These are phyloP conservation scores for Barnettozyma pratensis DNA, from an alignment of 805 yeast species.

Conservation along the genomic window DNA sequence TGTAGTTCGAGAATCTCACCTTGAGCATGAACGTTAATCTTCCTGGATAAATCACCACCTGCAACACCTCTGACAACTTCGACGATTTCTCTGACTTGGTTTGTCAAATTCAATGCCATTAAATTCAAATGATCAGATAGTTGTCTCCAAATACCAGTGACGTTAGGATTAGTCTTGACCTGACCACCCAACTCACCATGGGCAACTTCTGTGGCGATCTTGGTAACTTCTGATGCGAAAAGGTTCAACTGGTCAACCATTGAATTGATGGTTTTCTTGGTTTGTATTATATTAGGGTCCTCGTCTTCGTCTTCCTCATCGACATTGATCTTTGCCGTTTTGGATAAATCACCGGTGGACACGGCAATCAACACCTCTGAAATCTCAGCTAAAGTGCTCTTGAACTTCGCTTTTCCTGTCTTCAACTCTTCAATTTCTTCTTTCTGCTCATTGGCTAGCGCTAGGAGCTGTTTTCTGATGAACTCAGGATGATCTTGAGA, in stretches of 20 bases:
- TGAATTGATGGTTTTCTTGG: slow-evolving; percentile 77
- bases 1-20: slow-evolving; percentile 84
- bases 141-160: slow-evolving; percentile 85
- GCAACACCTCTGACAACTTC: slow-evolving; percentile 90
- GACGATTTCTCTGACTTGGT: slow-evolving; percentile 85
- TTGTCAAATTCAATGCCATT: slow-evolving; percentile 83
- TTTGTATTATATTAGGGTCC: slow-evolving; percentile 45
- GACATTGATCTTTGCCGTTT: slow-evolving; percentile 42
- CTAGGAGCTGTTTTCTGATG: not conserved
- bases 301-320: slow-evolving; percentile 67
- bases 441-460: not conserved
- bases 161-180: slow-evolving; percentile 63
- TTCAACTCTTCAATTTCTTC: not conserved
- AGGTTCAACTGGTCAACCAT: slow-evolving; percentile 84
- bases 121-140: slow-evolving; percentile 84
- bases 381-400: slow-evolving; percentile 41
- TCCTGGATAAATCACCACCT: slow-evolving; percentile 74
- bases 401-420: not conserved
- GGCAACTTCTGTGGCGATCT: slow-evolving; percentile 86
- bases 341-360: slow-evolving; percentile 76
- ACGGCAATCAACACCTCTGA: slow-evolving; percentile 85
- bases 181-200: slow-evolving; percentile 88
- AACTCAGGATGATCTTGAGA: not conserved
- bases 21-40: slow-evolving; percentile 86
- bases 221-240: slow-evolving; percentile 80